A percentile compares a stretch with the other conserved stretches of the same genome.
These are phyloP conservation scores for Solanum arcanum DNA, from an alignment of 257 asterid genomes.

Conservation along the genomic window DNA sequence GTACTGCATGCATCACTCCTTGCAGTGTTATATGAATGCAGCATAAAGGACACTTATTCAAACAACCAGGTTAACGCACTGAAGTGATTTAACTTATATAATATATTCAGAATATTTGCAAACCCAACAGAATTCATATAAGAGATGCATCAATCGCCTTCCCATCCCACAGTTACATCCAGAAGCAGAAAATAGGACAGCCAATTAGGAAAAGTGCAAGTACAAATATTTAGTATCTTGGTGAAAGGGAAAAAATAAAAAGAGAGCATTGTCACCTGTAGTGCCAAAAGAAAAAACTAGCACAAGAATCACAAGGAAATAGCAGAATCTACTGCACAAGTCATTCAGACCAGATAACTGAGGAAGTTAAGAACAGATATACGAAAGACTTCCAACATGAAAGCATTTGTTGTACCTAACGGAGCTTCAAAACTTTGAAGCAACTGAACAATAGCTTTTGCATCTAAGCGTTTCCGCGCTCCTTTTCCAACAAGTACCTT, in stretches of 20 bases:
- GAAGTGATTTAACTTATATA: background rate
- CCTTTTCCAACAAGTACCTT: conserved; percentile 51
- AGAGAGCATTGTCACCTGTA: background rate
- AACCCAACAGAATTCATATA: background rate
- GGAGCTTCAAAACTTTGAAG: conserved; percentile 70
- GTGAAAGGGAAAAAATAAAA: background rate
- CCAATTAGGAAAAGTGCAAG: background rate
- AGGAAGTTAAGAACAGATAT: background rate
- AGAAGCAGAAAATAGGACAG: background rate
- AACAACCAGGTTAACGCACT: background rate
- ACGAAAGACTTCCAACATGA: background rate
- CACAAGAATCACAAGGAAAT: background rate
- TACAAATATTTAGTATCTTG: background rate
- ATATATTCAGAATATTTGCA: background rate
- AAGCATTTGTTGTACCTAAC: conserved; percentile 23
- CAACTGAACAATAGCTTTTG: conserved; percentile 61
- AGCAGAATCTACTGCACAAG: background rate
- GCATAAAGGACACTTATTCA: background rate
- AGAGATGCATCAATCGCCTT: background rate
- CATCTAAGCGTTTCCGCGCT: conserved; percentile 57
- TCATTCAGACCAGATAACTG: background rate
- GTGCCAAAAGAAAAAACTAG: background rate
- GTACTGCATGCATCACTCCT: background rate
- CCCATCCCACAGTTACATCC: background rate
- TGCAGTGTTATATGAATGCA: background rate